These are phyloP conservation scores for Pyrenochaeta sp. DNA, from an alignment of 2,329 filamentous ascomycete species.

Conservation along the genomic window DNA sequence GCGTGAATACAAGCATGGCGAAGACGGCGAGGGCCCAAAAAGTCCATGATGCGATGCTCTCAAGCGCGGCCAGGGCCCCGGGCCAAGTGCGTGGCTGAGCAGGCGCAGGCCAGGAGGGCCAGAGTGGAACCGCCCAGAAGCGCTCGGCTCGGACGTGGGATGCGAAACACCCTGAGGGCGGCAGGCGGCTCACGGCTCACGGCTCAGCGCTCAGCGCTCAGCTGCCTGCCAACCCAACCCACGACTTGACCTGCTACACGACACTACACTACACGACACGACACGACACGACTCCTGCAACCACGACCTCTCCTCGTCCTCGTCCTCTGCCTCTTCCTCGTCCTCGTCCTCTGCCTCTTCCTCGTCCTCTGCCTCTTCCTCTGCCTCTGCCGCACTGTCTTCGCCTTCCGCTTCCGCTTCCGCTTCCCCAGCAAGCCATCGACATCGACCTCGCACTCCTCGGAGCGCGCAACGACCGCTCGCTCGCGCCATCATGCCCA, in stretches of 20 bases:
- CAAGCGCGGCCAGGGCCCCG: slow-evolving; percentile 4
- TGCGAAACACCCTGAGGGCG: background rate
- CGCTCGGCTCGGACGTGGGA: background rate
- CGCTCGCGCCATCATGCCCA: slow-evolving; percentile 51
- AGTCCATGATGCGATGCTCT: slow-evolving; percentile 20
- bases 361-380: too few relatives aligned
- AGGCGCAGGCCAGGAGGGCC: background rate
- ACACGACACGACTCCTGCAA: background rate
- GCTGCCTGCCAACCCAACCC: too few relatives aligned
- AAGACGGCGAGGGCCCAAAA: background rate
- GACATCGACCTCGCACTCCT: background rate
- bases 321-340: too few relatives aligned
- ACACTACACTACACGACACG: too few relatives aligned
- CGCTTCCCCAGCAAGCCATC: slow-evolving; percentile 1
- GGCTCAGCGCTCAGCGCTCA: background rate
- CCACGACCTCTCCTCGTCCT: background rate
- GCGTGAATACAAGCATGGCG: background rate
- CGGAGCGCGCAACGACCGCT: slow-evolving; percentile 13
- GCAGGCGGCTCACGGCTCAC: background rate
- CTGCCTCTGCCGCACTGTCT: background rate
- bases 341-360: too few relatives aligned
- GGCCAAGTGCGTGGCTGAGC: background rate
- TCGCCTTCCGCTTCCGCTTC: slow-evolving; percentile 14
- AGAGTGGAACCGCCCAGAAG: slow-evolving; percentile 1
- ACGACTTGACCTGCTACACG: background rate